Conservation (phyloP, 352 stramenopile genomes). For the Pythium aquatile region DNA sequence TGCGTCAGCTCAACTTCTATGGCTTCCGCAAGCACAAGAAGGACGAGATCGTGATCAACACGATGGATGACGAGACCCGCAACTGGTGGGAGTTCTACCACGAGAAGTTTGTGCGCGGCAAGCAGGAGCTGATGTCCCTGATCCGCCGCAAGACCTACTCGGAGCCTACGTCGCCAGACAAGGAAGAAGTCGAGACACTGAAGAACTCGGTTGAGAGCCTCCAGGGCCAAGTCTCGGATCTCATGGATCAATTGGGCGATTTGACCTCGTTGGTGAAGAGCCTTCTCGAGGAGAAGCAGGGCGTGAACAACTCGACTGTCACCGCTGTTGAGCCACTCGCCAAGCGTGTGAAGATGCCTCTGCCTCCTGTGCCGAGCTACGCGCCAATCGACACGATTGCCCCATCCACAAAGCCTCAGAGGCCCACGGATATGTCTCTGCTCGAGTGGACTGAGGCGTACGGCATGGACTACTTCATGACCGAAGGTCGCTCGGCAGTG, state of each 20-base stretch:
- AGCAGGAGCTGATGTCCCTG: conserved; percentile 83
- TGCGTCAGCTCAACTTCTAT: conserved; percentile 94
- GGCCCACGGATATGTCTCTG: conserved; percentile 62
- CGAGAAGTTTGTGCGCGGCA: conserved; percentile 85
- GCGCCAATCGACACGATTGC: conserved; percentile 33
- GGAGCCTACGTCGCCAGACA: conserved; percentile 70
- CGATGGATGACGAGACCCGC: conserved; percentile 70
- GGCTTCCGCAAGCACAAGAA: conserved; percentile 93
- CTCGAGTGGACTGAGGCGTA: conserved; percentile 81
- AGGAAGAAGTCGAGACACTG: conserved; percentile 73
- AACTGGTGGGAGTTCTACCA: conserved; percentile 93
- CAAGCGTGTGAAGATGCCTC: conserved; percentile 49
- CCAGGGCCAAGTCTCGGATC: conserved; percentile 67
- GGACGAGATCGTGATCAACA: conserved; percentile 84
- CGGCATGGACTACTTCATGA: conserved; percentile 78
- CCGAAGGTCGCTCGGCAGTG: conserved; percentile 44
- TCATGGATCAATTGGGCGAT: conserved; percentile 77
- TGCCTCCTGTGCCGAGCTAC: conserved; percentile 15
- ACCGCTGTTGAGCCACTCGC: conserved; percentile 22
- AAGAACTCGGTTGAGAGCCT: conserved; percentile 76
- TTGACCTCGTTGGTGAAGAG: conserved; percentile 74
- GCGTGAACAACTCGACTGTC: not conserved
- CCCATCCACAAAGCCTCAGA: conserved; percentile 38
- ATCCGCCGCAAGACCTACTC: conserved; percentile 89
- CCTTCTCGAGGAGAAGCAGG: conserved; percentile 58